Evolutionary conservation across 2,329 filamentous ascomycete species (phyloP).

Genomic region (Alternaria atra): DNA sequence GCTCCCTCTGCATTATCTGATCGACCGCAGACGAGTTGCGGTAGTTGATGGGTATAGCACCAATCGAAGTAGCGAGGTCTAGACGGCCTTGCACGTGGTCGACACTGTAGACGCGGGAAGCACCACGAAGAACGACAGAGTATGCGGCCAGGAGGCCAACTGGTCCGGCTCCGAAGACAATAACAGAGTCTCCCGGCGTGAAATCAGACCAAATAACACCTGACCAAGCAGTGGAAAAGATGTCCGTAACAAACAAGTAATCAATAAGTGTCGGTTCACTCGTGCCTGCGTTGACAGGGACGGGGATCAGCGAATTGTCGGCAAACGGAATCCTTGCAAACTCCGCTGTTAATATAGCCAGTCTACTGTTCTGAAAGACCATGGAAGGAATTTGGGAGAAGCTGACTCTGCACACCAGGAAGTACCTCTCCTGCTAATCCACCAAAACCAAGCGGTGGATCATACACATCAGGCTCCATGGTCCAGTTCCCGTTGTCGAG

Average conservation of each 20-base stretch:
- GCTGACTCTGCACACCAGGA: neutral
- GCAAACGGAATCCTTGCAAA: conserved; percentile 27
- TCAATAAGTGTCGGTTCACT: conserved; percentile 1
- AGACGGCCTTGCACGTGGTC: conserved; percentile 33
- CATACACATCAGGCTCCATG: neutral
- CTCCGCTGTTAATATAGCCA: conserved; percentile 17
- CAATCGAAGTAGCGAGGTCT: conserved; percentile 37
- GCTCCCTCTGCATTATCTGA: conserved; percentile 39
- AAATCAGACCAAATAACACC: conserved; percentile 32
- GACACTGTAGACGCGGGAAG: conserved; percentile 44
- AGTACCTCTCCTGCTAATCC: neutral
- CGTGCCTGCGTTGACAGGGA: conserved; percentile 12
- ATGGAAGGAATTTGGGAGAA: neutral
- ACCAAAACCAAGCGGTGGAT: neutral
- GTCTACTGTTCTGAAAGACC: neutral
- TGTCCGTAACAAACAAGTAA: conserved; percentile 42
- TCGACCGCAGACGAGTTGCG: conserved; percentile 33
- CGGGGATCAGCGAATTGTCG: conserved; percentile 17
- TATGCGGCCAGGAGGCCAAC: conserved; percentile 47
- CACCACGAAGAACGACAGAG: conserved; percentile 46
- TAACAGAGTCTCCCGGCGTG: conserved; percentile 37
- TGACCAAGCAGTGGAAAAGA: conserved; percentile 39
- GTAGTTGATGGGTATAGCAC: conserved; percentile 50
- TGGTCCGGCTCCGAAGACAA: conserved; percentile 49
- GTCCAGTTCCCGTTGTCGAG: neutral